A percentile compares a stretch with the other conserved stretches of the same genome.
These are phyloP conservation scores for Musa troglodytarum DNA, from an alignment of 176 grass and related monocot species.

Conservation along the genomic window DNA sequence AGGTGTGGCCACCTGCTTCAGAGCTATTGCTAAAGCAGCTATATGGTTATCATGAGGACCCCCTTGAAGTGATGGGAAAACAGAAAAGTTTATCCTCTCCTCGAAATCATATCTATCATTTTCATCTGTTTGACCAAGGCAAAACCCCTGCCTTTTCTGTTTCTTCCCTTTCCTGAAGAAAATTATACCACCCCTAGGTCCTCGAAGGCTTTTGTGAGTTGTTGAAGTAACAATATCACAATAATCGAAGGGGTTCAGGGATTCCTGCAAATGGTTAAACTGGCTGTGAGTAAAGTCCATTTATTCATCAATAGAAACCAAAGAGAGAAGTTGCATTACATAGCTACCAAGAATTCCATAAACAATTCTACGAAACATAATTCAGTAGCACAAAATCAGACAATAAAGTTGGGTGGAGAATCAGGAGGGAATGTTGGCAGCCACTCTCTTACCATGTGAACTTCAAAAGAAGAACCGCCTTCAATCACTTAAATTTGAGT, in stretches of 20 bases:
- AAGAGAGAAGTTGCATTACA: neutral
- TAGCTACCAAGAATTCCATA: neutral
- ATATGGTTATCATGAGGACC: slow-evolving; percentile 98
- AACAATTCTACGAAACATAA: neutral
- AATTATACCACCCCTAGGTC: slow-evolving; percentile 90
- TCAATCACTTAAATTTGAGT: neutral
- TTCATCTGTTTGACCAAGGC: slow-evolving; percentile 48
- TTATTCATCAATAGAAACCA: neutral
- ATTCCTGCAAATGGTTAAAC: slow-evolving; percentile 45
- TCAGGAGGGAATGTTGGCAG: too few species aligned
- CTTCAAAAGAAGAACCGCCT: neutral
- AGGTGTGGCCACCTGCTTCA: slow-evolving; percentile 82
- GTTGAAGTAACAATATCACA: slow-evolving; percentile 96
- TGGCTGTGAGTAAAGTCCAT: neutral
- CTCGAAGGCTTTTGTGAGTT: slow-evolving; percentile 90
- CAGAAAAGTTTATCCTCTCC: slow-evolving; percentile 86
- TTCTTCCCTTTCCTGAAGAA: slow-evolving; percentile 90
- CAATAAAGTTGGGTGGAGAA: too few species aligned
- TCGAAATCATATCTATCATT: slow-evolving; percentile 70
- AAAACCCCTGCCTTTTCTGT: slow-evolving; percentile 23
- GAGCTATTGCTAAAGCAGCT: slow-evolving; percentile 81
- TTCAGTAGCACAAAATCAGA: neutral
- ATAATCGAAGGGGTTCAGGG: slow-evolving; percentile 76
- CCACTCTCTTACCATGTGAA: neutral
- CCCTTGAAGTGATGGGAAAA: slow-evolving; percentile 96